Evolutionary conservation across 352 stramenopile genomes (phyloP).

Genomic region (Elongisporangium senticosum): DNA sequence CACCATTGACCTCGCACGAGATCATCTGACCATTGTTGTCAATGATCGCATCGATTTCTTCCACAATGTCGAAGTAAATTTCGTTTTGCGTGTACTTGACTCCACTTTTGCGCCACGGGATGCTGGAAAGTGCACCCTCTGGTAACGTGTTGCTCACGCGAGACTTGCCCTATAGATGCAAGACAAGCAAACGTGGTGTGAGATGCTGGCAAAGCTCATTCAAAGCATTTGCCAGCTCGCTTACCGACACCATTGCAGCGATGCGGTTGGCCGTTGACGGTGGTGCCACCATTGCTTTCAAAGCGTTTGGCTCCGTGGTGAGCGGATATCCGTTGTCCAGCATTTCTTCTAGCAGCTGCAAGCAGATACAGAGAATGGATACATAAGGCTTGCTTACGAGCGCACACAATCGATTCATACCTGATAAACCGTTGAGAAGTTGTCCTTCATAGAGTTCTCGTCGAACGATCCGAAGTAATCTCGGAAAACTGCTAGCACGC

Average conservation of each 20-base stretch:
- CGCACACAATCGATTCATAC: slow-evolving; percentile 16
- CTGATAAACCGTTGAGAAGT: slow-evolving; percentile 96
- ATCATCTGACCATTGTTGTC: slow-evolving; percentile 89
- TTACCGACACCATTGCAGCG: slow-evolving; percentile 76
- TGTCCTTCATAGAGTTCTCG: slow-evolving; percentile 97
- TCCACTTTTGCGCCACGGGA: slow-evolving; percentile 95
- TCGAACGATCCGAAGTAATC: slow-evolving; percentile 97
- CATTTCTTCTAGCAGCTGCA: slow-evolving; percentile 93
- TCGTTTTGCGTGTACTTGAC: slow-evolving; percentile 97
- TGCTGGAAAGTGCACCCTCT: slow-evolving; percentile 91
- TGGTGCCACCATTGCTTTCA: slow-evolving; percentile 96
- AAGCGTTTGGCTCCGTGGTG: slow-evolving; percentile 96
- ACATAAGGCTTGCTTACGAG: background rate
- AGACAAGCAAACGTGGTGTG: slow-evolving; percentile 2
- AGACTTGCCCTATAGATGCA: slow-evolving; percentile 67
- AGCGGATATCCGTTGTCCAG: slow-evolving; percentile 97
- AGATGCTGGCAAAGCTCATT: background rate
- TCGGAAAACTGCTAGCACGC: slow-evolving; percentile 93
- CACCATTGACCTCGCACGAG: slow-evolving; percentile 93
- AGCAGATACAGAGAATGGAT: background rate
- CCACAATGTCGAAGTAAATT: slow-evolving; percentile 98
- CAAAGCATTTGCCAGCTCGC: slow-evolving; percentile 1
- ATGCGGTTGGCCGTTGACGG: slow-evolving; percentile 92
- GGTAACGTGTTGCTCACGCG: slow-evolving; percentile 89
- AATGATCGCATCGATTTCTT: slow-evolving; percentile 97